These are phyloP conservation scores for Solanum microdontum DNA, from an alignment of 257 asterid species.

Conservation along the genomic window DNA sequence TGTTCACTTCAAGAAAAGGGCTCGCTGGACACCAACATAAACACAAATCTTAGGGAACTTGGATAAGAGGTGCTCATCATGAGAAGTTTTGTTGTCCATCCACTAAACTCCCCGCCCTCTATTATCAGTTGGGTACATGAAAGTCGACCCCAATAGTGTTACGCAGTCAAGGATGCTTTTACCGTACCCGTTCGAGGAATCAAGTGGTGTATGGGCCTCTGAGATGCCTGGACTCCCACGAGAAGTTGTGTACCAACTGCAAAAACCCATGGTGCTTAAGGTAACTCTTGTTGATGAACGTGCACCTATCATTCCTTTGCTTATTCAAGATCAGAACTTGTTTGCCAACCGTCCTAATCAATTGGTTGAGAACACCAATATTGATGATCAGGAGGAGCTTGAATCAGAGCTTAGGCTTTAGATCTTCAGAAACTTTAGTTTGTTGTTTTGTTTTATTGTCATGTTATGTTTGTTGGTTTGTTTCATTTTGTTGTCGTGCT, in stretches of 20 bases:
- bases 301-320: too few species aligned
- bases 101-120: background rate
- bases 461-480: too few species aligned
- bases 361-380: too few species aligned
- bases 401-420: too few species aligned
- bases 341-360: too few species aligned
- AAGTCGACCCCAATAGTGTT: background rate
- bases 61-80: background rate
- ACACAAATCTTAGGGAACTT: background rate
- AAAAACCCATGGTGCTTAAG: background rate
- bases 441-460: too few species aligned
- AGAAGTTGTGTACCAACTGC: too few species aligned
- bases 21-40: too few species aligned
- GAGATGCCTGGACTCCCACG: background rate
- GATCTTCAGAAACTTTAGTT: too few species aligned
- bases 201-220: background rate
- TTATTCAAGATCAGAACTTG: too few species aligned
- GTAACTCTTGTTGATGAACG: background rate
- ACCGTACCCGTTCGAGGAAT: accelerated
- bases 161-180: background rate
- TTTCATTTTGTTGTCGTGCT: too few species aligned
- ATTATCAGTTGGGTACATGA: background rate
- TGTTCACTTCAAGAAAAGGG: background rate
- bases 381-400: too few species aligned
- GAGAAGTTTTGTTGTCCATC: background rate